A percentile compares a stretch with the other conserved stretches of the same genome.
Conservation (phyloP, 768 basidiomycete genomes). For the Infundibulicybe gibba region DNA sequence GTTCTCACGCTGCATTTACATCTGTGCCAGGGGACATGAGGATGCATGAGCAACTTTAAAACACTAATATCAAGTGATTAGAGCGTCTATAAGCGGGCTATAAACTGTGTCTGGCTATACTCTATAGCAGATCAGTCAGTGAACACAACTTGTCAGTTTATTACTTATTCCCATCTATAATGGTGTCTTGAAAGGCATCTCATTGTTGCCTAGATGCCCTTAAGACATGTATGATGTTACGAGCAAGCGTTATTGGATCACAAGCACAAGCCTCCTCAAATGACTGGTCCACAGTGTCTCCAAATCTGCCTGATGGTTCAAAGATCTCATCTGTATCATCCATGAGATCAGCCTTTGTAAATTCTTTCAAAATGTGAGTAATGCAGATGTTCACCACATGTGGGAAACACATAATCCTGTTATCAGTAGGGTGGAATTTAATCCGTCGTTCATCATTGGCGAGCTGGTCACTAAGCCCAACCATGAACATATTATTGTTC, state of each 20-base stretch:
- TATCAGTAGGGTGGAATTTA: slow-evolving; percentile 14
- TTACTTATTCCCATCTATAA: slow-evolving; percentile 9
- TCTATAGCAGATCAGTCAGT: no score
- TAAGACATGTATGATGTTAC: slow-evolving; percentile 6
- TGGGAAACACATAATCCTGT: slow-evolving; percentile 14
- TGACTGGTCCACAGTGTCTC: no score
- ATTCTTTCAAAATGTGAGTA: slow-evolving; percentile 7
- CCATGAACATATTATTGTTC: slow-evolving; percentile 29
- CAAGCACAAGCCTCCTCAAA: neutral
- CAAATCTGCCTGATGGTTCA: neutral
- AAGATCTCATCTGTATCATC: neutral
- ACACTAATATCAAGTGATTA: no score
- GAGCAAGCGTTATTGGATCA: slow-evolving; percentile 2
- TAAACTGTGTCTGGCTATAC: no score
- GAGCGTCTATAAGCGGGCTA: no score
- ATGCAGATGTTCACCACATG: slow-evolving; percentile 14
- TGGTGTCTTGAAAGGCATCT: slow-evolving; percentile 2
- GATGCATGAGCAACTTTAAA: no score
- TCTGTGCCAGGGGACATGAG: no score
- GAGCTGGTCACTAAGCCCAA: slow-evolving; percentile 12
- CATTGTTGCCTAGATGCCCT: slow-evolving; percentile 9
- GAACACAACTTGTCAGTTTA: no score
- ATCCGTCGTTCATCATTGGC: neutral
- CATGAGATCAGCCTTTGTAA: neutral
- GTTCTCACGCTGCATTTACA: no score